phyloP scores from a whole-genome alignment of 1,284 basidiomycete species.

The Boletus sp. region DNA sequence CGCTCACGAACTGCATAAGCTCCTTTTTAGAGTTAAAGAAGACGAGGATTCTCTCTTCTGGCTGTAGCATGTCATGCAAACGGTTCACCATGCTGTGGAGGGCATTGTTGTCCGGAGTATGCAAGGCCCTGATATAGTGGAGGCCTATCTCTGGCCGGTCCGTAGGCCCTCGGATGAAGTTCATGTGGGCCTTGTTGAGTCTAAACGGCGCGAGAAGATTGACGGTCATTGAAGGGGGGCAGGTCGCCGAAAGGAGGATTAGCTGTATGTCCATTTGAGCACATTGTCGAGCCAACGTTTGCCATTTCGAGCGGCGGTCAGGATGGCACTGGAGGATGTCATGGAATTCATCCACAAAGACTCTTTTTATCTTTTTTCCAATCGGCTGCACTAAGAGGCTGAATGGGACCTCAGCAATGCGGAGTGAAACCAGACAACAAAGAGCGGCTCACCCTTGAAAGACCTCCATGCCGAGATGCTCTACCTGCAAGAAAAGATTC shows the following conservation, averaged over 20 bases:
- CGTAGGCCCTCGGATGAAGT: neutral
- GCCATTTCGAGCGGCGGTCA: neutral
- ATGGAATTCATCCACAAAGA: neutral
- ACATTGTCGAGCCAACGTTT: neutral
- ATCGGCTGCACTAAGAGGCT: neutral
- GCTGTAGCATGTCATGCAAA: neutral
- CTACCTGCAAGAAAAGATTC: no score
- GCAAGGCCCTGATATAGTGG: neutral
- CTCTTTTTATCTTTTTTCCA: neutral
- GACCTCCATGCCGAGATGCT: no score
- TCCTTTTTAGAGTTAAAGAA: conserved; percentile 1
- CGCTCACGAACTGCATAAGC: neutral
- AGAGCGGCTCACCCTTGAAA: no score
- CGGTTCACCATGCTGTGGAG: neutral
- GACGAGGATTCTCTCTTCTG: neutral
- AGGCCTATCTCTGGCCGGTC: conserved; percentile 1
- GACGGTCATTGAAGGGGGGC: neutral
- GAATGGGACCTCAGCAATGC: no score
- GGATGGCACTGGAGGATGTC: neutral
- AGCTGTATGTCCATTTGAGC: neutral
- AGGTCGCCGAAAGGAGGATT: neutral
- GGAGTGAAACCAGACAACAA: no score
- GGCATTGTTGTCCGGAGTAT: neutral
- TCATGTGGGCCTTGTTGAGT: neutral
- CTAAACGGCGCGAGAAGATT: neutral